Conservation (phyloP, 805 yeast species). For the Alloascoidea hylecoeti region DNA sequence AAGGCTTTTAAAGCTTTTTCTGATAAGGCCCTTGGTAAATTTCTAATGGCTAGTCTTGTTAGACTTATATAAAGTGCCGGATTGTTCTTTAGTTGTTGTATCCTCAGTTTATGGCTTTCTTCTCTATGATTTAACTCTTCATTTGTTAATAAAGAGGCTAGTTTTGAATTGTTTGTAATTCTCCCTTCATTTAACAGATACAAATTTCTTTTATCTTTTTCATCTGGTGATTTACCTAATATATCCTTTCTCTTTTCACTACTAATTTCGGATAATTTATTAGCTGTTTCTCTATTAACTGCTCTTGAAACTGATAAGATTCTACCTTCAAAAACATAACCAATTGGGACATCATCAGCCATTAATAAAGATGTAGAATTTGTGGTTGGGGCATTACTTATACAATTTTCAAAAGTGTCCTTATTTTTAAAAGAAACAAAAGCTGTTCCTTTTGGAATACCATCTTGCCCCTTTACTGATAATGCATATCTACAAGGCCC, state of each 20-base stretch:
- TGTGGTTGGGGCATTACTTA: conserved; percentile 65
- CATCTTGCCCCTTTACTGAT: conserved; percentile 80
- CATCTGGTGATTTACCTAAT: conserved; percentile 69
- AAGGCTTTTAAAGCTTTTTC: conserved; percentile 80
- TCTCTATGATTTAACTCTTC: conserved; percentile 82
- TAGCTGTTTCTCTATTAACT: conserved; percentile 77
- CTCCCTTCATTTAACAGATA: conserved; percentile 91
- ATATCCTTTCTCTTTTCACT: conserved; percentile 58
- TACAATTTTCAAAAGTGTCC: conserved; percentile 51
- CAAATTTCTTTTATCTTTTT: conserved; percentile 72
- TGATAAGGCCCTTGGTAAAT: conserved; percentile 85
- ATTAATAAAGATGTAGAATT: conserved; percentile 50
- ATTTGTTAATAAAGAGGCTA: conserved; percentile 53
- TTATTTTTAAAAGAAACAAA: conserved; percentile 72
- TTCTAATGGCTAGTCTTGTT: conserved; percentile 90
- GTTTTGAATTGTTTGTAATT: conserved; percentile 63
- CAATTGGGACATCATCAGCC: conserved; percentile 80
- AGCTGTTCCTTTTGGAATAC: conserved; percentile 87
- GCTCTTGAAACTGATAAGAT: conserved; percentile 74
- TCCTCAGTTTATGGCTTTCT: conserved; percentile 72
- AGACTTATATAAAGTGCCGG: conserved; percentile 87
- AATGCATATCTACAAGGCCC: conserved; percentile 88
- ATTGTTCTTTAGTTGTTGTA: conserved; percentile 80
- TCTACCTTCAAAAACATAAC: conserved; percentile 85
- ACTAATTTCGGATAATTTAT: conserved; percentile 55